Evolutionary conservation across 2,329 filamentous ascomycete genomes (phyloP).

Genomic region (Penicillium rolfsii): DNA sequence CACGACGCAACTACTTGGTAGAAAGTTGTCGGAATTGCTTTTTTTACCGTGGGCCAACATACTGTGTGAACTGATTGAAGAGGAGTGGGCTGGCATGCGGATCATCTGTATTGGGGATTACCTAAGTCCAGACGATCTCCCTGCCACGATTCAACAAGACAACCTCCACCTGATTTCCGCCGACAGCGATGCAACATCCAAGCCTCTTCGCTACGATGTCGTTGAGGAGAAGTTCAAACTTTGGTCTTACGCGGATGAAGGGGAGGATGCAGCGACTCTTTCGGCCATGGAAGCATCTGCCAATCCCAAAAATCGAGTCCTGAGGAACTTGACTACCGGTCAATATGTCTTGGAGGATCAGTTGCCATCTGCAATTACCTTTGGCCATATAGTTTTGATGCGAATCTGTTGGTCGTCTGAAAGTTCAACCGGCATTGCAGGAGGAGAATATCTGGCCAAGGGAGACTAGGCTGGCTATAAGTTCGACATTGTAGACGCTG

Average conservation of each 20-base stretch:
- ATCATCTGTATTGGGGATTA: slow-evolving; percentile 1
- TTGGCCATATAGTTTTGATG: neutral
- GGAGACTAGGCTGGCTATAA: neutral
- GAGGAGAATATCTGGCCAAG: no score
- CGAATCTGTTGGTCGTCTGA: slow-evolving; percentile 1
- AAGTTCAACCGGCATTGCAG: neutral
- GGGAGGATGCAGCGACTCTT: neutral
- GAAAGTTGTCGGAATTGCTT: no score
- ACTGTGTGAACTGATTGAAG: no score
- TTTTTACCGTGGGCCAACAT: no score
- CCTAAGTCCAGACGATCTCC: neutral
- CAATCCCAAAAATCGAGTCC: neutral
- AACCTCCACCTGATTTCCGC: neutral
- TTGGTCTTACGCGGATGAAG: neutral
- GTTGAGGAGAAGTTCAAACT: neutral
- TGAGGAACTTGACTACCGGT: no score
- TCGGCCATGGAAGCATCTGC: neutral
- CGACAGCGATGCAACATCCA: neutral
- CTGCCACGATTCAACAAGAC: neutral
- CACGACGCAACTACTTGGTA: neutral
- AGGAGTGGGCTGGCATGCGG: no score
- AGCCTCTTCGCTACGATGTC: neutral
- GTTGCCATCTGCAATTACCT: neutral
- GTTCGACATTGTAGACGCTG: neutral
- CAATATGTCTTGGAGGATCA: neutral